Evolutionary conservation across 345 rosid species (phyloP).

Genomic region (Acer yangbiense): DNA sequence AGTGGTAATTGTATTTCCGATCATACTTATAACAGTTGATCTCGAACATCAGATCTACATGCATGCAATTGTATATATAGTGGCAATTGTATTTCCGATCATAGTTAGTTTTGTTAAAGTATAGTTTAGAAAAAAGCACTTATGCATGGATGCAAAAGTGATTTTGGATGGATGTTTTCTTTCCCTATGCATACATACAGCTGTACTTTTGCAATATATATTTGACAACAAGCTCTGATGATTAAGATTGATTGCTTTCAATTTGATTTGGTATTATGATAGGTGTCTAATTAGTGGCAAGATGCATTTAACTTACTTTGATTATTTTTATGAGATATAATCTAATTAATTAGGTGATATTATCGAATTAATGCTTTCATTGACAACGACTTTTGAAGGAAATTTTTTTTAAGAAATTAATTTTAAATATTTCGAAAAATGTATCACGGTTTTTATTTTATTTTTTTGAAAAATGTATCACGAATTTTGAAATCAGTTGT

Average conservation of each 20-base stretch:
- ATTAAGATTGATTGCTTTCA: slow-evolving; percentile 4
- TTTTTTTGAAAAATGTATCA: neutral
- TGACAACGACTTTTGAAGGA: too few relatives aligned
- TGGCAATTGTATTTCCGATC: too few relatives aligned
- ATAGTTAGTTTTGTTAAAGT: neutral
- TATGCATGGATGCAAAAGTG: neutral
- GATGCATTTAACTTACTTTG: neutral
- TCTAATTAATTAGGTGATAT: neutral
- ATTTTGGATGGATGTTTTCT: neutral
- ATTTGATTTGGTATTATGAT: neutral
- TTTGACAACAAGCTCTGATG: neutral
- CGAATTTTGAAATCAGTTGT: neutral
- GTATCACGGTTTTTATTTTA: too few relatives aligned
- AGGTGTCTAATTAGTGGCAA: neutral
- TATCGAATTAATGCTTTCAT: neutral
- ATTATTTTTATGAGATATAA: neutral
- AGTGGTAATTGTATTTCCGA: too few relatives aligned
- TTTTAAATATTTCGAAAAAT: too few relatives aligned
- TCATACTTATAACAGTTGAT: too few relatives aligned
- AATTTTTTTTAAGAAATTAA: too few relatives aligned
- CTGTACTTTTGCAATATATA: slow-evolving; percentile 1
- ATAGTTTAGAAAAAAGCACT: neutral
- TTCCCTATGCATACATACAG: neutral
- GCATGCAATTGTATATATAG: too few relatives aligned
- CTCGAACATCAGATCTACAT: too few relatives aligned